These are phyloP conservation scores for Poteriospumella lacustris DNA, from an alignment of 108 stramenopile species.

Conservation along the genomic window DNA sequence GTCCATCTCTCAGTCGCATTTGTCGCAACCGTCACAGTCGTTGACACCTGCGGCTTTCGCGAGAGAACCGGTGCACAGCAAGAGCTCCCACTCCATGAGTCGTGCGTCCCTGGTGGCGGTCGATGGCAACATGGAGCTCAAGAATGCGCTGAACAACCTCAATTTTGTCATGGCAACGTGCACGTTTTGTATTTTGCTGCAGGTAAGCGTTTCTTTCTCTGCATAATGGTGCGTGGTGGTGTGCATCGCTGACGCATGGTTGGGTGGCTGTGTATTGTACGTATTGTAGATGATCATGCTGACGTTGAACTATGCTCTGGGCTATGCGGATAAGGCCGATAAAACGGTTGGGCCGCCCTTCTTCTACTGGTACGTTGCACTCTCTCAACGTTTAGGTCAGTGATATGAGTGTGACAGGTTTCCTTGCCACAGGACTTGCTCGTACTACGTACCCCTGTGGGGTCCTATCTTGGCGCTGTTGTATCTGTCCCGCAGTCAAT, in stretches of 20 bases:
- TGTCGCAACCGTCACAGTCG: too few species aligned
- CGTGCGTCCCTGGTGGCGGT: not conserved
- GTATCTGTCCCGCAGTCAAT: not conserved
- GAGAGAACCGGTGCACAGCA: too few species aligned
- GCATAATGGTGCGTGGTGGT: too few species aligned
- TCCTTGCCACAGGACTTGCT: not conserved
- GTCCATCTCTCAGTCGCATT: too few species aligned
- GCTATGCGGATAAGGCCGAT: not conserved
- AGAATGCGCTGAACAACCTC: not conserved
- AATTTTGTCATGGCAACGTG: slow-evolving; percentile 18
- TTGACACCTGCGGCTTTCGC: too few species aligned
- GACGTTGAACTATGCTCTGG: slow-evolving; percentile 2
- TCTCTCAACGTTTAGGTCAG: not conserved
- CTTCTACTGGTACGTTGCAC: slow-evolving; percentile 17
- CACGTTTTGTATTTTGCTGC: not conserved
- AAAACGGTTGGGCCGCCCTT: slow-evolving; percentile 1
- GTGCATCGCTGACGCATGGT: too few species aligned
- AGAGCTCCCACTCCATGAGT: too few species aligned
- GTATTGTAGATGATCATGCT: not conserved
- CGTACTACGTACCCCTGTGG: not conserved
- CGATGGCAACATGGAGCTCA: not conserved
- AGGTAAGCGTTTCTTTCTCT: not conserved
- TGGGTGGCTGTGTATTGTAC: not conserved
- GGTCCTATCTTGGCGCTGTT: slow-evolving; percentile 2
- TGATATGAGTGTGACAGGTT: not conserved